phyloP scores from a whole-genome alignment of 2,329 filamentous ascomycete species.

The Aspergillus amoenus region DNA sequence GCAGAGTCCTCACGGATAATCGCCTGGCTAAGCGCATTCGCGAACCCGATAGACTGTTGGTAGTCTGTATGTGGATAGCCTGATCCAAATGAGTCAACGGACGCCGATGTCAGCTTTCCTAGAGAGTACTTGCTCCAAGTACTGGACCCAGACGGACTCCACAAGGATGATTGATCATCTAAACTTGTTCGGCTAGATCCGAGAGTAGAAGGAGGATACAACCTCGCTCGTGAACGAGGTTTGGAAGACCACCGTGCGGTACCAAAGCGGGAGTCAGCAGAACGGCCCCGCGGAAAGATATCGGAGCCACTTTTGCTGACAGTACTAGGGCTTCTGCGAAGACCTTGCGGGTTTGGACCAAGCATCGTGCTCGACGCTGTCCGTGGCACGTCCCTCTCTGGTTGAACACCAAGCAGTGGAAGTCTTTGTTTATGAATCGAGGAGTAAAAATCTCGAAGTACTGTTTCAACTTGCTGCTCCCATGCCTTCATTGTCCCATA shows the following conservation, averaged over 20 bases:
- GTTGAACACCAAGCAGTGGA: conserved; percentile 73
- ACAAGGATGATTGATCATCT: conserved; percentile 84
- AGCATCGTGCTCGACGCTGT: conserved; percentile 62
- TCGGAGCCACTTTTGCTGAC: conserved; percentile 93
- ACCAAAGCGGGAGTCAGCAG: conserved; percentile 61
- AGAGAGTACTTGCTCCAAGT: conserved; percentile 94
- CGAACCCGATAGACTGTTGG: conserved; percentile 95
- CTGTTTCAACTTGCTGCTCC: conserved; percentile 86
- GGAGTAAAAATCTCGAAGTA: conserved; percentile 86
- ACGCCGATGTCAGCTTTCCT: conserved; percentile 86
- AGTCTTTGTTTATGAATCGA: conserved; percentile 87
- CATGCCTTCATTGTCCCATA: conserved; percentile 74
- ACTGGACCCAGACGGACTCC: conserved; percentile 88
- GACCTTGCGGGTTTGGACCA: conserved; percentile 63
- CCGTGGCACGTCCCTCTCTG: conserved; percentile 40
- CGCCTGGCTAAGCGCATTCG: conserved; percentile 91
- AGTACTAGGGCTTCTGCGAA: conserved; percentile 85
- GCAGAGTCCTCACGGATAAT: conserved; percentile 80
- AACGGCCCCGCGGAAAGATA: conserved; percentile 66
- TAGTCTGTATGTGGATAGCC: conserved; percentile 75
- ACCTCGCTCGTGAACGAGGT: conserved; percentile 74
- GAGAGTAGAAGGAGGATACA: conserved; percentile 75
- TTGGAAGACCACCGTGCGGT: conserved; percentile 80
- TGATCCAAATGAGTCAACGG: conserved; percentile 84
- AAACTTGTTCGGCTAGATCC: conserved; percentile 92